Evolutionary conservation across 495 filamentous ascomycete genomes (phyloP).

Genomic region (Lasiosphaeria miniovina): DNA sequence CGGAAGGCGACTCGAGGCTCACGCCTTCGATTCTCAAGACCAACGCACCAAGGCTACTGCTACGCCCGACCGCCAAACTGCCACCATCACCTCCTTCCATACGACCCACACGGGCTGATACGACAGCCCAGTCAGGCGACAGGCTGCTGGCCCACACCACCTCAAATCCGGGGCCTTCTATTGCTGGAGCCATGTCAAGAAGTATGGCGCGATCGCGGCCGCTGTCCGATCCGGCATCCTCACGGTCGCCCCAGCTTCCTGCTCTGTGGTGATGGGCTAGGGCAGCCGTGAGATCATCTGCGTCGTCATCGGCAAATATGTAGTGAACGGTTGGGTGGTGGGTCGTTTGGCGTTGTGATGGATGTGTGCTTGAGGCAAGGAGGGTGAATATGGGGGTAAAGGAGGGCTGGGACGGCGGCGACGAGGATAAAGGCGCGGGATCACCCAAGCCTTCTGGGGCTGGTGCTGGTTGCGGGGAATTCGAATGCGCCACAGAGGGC

Average conservation of each 20-base stretch:
- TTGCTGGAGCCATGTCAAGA: slow-evolving; percentile 49
- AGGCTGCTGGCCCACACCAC: slow-evolving; percentile 45
- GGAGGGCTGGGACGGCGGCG: slow-evolving; percentile 24
- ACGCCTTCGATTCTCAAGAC: slow-evolving; percentile 69
- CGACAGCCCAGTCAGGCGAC: slow-evolving; percentile 47
- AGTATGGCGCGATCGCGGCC: slow-evolving; percentile 52
- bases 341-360: slow-evolving; percentile 36
- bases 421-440: slow-evolving; percentile 8
- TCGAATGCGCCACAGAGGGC: slow-evolving; percentile 19
- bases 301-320: slow-evolving; percentile 78
- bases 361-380: slow-evolving; percentile 46
- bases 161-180: slow-evolving; percentile 47
- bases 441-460: slow-evolving; percentile 5
- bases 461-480: slow-evolving; percentile 13
- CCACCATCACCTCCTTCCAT: slow-evolving; percentile 37
- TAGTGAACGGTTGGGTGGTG: slow-evolving; percentile 85
- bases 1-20: slow-evolving; percentile 31
- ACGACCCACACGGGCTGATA: slow-evolving; percentile 37
- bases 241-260: slow-evolving; percentile 8
- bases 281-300: slow-evolving; percentile 58
- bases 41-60: slow-evolving; percentile 36
- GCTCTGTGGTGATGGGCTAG: slow-evolving; percentile 38
- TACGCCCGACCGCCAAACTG: slow-evolving; percentile 25
- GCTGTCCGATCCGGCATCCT: slow-evolving; percentile 17
- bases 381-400: slow-evolving; percentile 68